Percentiles rank a stretch among this genome's conserved stretches.
Evolutionary conservation across 73 alveolate genomes (phyloP).

Genomic region (Breviolum minutum): DNA sequence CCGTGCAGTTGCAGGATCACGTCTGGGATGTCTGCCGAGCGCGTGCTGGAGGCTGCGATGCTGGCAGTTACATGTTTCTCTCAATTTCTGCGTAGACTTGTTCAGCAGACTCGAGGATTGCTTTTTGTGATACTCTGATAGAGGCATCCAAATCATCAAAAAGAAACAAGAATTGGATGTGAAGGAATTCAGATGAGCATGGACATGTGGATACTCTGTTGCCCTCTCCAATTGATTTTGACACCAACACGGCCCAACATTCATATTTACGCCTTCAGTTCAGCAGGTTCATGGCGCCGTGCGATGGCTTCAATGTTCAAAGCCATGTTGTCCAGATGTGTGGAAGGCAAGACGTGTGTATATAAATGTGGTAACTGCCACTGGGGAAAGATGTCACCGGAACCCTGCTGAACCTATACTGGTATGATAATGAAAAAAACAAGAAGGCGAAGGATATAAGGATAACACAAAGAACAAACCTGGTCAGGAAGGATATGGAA

Average conservation of each 20-base stretch:
- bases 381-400: background rate
- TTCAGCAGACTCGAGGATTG: no score
- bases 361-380: background rate
- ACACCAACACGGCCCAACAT: no score
- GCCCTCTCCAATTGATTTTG: no score
- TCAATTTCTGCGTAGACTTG: no score
- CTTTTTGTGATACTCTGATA: no score
- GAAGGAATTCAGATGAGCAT: no score
- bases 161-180: no score
- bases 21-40: conserved; percentile 88
- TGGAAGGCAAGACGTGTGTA: conserved; percentile 73
- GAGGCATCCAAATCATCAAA: no score
- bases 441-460: background rate
- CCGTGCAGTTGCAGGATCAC: conserved; percentile 15
- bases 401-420: background rate
- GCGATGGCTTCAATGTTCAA: conserved; percentile 88
- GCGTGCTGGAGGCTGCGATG: conserved; percentile 35
- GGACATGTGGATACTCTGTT: no score
- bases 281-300: conserved; percentile 87
- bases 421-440: no score
- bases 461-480: background rate
- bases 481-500: background rate
- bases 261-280: background rate
- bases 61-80: background rate
- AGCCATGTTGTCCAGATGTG: conserved; percentile 93